phyloP scores from a whole-genome alignment of 305 asterid species.

The Withania somnifera region DNA sequence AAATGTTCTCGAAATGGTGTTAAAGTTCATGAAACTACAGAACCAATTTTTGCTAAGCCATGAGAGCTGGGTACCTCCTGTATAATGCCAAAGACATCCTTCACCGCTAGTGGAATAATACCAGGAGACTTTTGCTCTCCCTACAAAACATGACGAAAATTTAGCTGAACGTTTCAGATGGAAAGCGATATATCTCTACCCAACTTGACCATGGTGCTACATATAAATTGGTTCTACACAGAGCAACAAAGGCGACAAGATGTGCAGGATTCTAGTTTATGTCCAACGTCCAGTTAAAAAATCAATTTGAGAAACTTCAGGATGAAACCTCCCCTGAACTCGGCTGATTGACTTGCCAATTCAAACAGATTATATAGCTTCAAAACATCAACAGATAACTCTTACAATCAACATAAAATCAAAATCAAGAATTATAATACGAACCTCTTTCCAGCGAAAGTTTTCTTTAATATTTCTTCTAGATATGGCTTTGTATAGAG shows the following conservation, averaged over 20 bases:
- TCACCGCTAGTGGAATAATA: slow-evolving; percentile 66
- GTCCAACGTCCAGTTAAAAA: background rate
- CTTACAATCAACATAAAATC: background rate
- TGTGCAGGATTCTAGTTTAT: background rate
- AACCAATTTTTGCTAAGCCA: background rate
- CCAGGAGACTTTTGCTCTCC: slow-evolving; percentile 95
- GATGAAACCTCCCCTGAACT: background rate
- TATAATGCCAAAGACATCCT: slow-evolving; percentile 77
- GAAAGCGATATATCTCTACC: background rate
- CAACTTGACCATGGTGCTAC: background rate
- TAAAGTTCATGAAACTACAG: background rate
- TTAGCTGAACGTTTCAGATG: background rate
- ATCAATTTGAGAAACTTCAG: background rate
- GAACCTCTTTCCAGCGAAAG: background rate
- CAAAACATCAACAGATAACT: background rate
- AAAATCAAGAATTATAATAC: background rate
- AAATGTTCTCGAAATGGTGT: background rate
- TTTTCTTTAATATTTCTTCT: background rate
- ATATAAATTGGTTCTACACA: background rate
- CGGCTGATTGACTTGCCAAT: background rate
- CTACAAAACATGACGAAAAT: slow-evolving; percentile 22
- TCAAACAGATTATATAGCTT: background rate
- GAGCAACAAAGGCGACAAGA: background rate
- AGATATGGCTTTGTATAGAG: background rate
- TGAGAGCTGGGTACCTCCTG: slow-evolving; percentile 51